phyloP scores from a whole-genome alignment of 805 yeast genomes.

The Lachancea thermotolerans region DNA sequence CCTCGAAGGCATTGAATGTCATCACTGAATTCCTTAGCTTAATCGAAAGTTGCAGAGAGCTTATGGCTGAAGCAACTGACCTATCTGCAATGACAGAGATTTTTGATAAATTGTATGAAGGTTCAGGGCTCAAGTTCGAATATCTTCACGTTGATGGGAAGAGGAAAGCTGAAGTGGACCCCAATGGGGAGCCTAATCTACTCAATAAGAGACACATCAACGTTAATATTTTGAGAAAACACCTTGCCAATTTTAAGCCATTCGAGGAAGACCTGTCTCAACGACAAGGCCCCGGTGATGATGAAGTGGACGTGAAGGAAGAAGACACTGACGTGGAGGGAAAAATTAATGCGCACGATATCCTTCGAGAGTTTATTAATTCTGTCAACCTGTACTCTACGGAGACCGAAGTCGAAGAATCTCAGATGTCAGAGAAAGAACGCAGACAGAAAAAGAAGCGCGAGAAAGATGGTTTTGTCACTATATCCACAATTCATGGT shows the following conservation, averaged over 20 bases:
- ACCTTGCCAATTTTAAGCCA: conserved; percentile 13
- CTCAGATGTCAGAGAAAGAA: conserved; percentile 11
- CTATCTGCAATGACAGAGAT: conserved; percentile 14
- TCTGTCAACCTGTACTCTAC: conserved; percentile 33
- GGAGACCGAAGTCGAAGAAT: conserved; percentile 13
- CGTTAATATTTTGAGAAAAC: conserved; percentile 19
- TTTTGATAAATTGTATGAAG: conserved; percentile 26
- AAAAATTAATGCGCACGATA: conserved; percentile 8
- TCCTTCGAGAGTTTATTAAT: conserved; percentile 31
- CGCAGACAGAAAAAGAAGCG: conserved; percentile 14
- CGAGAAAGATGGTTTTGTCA: conserved; percentile 31
- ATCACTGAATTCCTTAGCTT: conserved; percentile 19
- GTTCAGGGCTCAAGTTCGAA: conserved; percentile 26
- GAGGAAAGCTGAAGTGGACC: conserved; percentile 17
- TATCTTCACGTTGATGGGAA: conserved; percentile 23
- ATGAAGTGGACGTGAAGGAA: neutral
- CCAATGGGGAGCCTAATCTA: conserved; percentile 17
- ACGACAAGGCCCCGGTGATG: conserved; percentile 22
- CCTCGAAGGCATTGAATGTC: conserved; percentile 17
- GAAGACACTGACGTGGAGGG: neutral
- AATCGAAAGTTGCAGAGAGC: conserved; percentile 19
- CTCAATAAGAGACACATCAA: conserved; percentile 26
- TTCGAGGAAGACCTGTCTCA: conserved; percentile 18
- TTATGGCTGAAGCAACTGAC: neutral
- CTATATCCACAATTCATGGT: conserved; percentile 80